A percentile compares a stretch with the other conserved stretches of the same genome.
phyloP scores from a whole-genome alignment of 805 yeast species.

The Wickerhamomyces hampshirensis region DNA sequence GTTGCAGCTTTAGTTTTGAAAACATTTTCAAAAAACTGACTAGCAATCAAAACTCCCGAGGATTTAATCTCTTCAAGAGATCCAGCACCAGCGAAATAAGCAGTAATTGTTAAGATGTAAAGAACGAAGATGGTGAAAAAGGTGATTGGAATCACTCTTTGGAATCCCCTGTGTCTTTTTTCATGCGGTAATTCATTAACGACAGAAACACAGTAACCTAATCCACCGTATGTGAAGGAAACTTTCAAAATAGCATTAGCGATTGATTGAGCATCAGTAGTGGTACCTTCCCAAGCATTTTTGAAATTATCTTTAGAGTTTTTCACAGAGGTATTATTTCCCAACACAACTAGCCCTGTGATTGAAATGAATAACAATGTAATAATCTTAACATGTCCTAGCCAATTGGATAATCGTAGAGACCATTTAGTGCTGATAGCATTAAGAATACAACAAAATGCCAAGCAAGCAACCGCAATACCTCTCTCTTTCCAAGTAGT shows the following conservation, averaged over 20 bases:
- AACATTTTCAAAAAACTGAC: constrained; percentile 28
- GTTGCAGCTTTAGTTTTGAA: constrained; percentile 35
- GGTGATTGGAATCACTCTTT: constrained; percentile 28
- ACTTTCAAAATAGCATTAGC: constrained; percentile 40
- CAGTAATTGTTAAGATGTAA: constrained; percentile 31
- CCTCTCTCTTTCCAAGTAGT: constrained; percentile 50
- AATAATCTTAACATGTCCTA: constrained; percentile 33
- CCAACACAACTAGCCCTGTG: constrained; percentile 33
- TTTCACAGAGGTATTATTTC: constrained; percentile 31
- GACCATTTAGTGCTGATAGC: constrained; percentile 27
- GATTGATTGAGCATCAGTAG: constrained; percentile 37
- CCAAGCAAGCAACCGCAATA: constrained; percentile 30
- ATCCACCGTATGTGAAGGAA: constrained; percentile 39
- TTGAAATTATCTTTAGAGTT: constrained; percentile 31
- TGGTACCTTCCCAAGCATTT: constrained; percentile 37
- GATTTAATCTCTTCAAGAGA: constrained; percentile 24
- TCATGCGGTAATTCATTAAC: constrained; percentile 32
- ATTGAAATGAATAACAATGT: constrained; percentile 30
- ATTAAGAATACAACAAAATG: constrained; percentile 31
- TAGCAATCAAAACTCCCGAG: constrained; percentile 29
- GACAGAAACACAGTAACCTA: constrained; percentile 34
- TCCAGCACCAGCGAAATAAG: constrained; percentile 30
- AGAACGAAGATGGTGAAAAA: constrained; percentile 29
- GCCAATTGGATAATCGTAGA: constrained; percentile 27
- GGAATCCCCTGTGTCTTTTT: constrained; percentile 22